A percentile compares a stretch with the other conserved stretches of the same genome.
Conservation (phyloP, 2,329 filamentous ascomycete species). For the Fusarium algeriense region DNA sequence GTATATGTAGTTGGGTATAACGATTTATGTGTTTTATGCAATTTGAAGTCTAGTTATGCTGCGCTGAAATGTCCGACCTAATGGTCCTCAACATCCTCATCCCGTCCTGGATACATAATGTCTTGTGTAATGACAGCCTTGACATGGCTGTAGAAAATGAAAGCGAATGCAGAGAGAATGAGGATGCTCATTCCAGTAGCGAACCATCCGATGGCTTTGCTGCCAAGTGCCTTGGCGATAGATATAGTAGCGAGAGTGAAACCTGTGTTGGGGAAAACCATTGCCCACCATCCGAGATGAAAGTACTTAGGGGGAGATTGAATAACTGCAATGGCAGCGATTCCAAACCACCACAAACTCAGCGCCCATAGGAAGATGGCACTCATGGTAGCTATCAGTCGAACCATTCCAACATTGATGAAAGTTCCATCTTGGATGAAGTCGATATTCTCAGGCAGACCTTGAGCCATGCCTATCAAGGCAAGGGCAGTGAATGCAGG, state of each 20-base stretch:
- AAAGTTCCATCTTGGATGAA: constrained; percentile 54
- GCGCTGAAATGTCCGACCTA: constrained; percentile 29
- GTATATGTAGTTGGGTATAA: neutral
- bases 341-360: constrained; percentile 67
- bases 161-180: constrained; percentile 56
- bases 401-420: constrained; percentile 57
- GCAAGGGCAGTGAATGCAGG: constrained; percentile 78
- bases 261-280: constrained; percentile 72
- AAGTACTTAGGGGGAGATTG: constrained; percentile 61
- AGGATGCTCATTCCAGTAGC: constrained; percentile 64
- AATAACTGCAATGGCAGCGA: constrained; percentile 51
- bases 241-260: constrained; percentile 68
- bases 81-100: constrained; percentile 65
- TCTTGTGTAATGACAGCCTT: constrained; percentile 62
- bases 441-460: constrained; percentile 58
- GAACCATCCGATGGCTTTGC: constrained; percentile 59
- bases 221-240: constrained; percentile 62
- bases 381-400: constrained; percentile 59
- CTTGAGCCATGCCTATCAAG: constrained; percentile 72
- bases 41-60: neutral
- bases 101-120: constrained; percentile 65
- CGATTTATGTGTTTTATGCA: constrained; percentile 2
- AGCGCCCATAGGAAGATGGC: constrained; percentile 75
- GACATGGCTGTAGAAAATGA: constrained; percentile 57
- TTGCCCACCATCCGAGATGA: constrained; percentile 73